These are phyloP conservation scores for Eremothecium coryli DNA, from an alignment of 1,139 yeast species.

Conservation along the genomic window DNA sequence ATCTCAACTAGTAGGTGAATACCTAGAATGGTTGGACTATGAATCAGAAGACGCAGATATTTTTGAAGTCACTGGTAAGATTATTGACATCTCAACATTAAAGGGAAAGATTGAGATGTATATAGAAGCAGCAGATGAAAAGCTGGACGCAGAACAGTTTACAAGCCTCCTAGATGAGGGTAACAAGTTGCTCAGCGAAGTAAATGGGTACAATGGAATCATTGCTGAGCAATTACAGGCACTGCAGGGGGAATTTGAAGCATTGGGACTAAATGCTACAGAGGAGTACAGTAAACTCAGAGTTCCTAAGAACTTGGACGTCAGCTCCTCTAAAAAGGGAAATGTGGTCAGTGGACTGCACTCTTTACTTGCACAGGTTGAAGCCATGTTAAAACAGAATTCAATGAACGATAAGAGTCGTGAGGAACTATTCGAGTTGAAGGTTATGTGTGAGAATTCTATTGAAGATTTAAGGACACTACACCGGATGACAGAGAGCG, in stretches of 20 bases:
- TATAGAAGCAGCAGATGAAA: slow-evolving; percentile 30
- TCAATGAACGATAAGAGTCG: slow-evolving; percentile 10
- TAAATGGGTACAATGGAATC: slow-evolving; percentile 7
- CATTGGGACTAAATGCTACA: slow-evolving; percentile 14
- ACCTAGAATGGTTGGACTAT: slow-evolving; percentile 72
- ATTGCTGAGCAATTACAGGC: slow-evolving; percentile 12
- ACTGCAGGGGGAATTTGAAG: slow-evolving; percentile 14
- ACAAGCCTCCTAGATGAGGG: slow-evolving; percentile 28
- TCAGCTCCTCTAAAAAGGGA: slow-evolving; percentile 8
- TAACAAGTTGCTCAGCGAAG: slow-evolving; percentile 8
- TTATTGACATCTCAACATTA: slow-evolving; percentile 26
- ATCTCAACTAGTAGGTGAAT: slow-evolving; percentile 37
- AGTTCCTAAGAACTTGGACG: slow-evolving; percentile 12
- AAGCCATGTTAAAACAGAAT: slow-evolving; percentile 5
- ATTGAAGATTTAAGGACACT: slow-evolving; percentile 8
- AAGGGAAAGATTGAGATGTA: slow-evolving; percentile 29
- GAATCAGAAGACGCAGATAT: slow-evolving; percentile 51
- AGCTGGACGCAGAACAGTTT: slow-evolving; percentile 34
- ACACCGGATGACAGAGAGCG: slow-evolving; percentile 6
- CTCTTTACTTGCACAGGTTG: slow-evolving; percentile 7
- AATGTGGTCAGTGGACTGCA: slow-evolving; percentile 9
- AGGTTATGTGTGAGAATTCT: slow-evolving; percentile 16
- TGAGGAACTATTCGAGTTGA: slow-evolving; percentile 22
- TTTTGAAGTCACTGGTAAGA: slow-evolving; percentile 31
- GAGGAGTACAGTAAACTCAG: slow-evolving; percentile 16